Base-by-base conservation (phyloP, 1,139 yeast genomes). In the Magnusiomyces ingens region DNA sequence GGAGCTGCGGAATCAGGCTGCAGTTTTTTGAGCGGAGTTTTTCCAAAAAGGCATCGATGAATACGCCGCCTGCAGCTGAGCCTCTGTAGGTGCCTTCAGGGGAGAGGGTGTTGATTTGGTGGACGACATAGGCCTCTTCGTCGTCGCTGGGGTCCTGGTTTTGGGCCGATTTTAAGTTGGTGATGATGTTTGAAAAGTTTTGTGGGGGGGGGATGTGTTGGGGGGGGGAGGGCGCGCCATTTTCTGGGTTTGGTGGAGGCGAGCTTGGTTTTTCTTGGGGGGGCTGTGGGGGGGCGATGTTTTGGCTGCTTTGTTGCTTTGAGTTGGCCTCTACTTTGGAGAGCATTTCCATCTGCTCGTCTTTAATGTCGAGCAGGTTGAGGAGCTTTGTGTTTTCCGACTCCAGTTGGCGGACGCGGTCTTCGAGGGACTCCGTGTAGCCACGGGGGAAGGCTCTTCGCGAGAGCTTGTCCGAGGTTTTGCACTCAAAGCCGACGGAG, bases 391-490 rank as follows among this genome's bases (percentile, higher is more conserved):
- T 67, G 58, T 80, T 78, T 59, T 82, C 88, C 15, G 78, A 77
- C 63, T 84, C 90, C 52, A 84, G 69, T 55, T 78, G 81, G 52
- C 81, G 75, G 26, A 85, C 76, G 51, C 82, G 73, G 54, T 73
- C 77, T 64, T 85, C 93, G 57, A 85, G 72, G 52, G 82, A 81
- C 65, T 83, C 90, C 1, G 93, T 85, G 64, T 85, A 84, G 0
- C 90, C 90, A 59, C 85, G 74, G 1, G 90, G 90, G 60, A 81
- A 84, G 0, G 88, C 85, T 56, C 87, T 71, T 57, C 93, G 74
- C 0, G 87, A 77, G 36, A 85, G 71, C 63, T 82, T 83, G 66
- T 85, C 91, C 59, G 88, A 81, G 26, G 85, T 81, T 58, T 81
- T 82, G 67, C 93, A 85, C 56, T 84, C 90, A 61, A 85, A 80